Evolutionary conservation across 108 stramenopile species (phyloP).

Genomic region (Skeletonema marinoi): DNA sequence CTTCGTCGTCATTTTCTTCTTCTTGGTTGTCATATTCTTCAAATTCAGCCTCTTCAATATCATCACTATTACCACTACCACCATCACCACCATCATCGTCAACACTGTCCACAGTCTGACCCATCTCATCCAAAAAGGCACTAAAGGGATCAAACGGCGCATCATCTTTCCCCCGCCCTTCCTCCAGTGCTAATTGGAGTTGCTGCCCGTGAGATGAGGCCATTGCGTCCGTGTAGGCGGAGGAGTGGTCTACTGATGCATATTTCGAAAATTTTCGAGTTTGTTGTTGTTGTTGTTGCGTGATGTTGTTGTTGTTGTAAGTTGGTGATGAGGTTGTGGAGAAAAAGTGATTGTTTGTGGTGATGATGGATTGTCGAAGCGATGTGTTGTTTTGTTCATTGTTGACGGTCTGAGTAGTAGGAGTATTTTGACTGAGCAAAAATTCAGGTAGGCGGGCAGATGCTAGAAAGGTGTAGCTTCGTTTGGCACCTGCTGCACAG

Average conservation of each 20-base stretch:
- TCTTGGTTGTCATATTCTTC: constrained; percentile 37
- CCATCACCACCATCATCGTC: constrained; percentile 13
- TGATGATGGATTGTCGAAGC: neutral
- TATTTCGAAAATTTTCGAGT: constrained; percentile 34
- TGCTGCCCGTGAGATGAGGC: constrained; percentile 73
- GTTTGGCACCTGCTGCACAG: constrained; percentile 5
- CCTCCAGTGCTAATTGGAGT: constrained; percentile 64
- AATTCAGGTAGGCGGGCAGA: neutral
- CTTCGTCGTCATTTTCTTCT: constrained; percentile 33
- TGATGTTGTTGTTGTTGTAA: neutral
- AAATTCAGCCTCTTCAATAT: constrained; percentile 13
- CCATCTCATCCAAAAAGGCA: constrained; percentile 54
- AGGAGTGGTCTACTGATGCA: constrained; percentile 64
- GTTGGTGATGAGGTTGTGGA: neutral
- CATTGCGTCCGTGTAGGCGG: constrained; percentile 72
- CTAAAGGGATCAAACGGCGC: constrained; percentile 80
- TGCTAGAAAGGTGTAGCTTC: constrained; percentile 20
- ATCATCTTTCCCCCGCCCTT: constrained; percentile 76
- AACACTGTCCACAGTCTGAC: constrained; percentile 4
- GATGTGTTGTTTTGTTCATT: neutral
- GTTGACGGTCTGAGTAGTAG: neutral
- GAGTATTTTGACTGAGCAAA: neutral
- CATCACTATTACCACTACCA: constrained; percentile 42
- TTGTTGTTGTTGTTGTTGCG: neutral
- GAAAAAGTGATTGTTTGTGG: neutral